These are phyloP conservation scores for Ceratobasidium theobromae DNA, from an alignment of 1,284 basidiomycete genomes.

Conservation along the genomic window DNA sequence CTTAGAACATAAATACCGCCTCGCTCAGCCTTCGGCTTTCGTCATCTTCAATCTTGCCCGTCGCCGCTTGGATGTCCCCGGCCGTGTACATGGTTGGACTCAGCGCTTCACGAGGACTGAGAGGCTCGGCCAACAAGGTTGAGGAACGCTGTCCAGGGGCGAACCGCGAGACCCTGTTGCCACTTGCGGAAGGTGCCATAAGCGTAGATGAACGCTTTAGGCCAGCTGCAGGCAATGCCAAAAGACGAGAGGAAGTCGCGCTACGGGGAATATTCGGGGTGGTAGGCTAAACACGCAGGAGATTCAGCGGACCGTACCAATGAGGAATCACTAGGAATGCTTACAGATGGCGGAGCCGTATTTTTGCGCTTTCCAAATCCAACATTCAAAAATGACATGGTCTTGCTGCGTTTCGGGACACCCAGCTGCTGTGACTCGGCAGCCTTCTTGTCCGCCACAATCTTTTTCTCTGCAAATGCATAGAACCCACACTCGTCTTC, in stretches of 20 bases:
- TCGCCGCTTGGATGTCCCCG: slow-evolving; percentile 56
- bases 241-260: slow-evolving; percentile 1
- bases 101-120: slow-evolving; percentile 42
- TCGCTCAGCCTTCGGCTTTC: slow-evolving; percentile 67
- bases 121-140: slow-evolving; percentile 1
- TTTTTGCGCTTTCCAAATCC: slow-evolving; percentile 28
- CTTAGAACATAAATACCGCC: slow-evolving; percentile 62
- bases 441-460: neutral
- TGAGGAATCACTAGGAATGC: neutral
- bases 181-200: neutral
- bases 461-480: slow-evolving; percentile 22
- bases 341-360: neutral
- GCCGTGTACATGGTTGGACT: slow-evolving; percentile 58
- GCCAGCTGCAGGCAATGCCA: neutral
- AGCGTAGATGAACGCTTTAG: slow-evolving; percentile 26
- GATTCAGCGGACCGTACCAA: neutral
- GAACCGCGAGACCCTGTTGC: slow-evolving; percentile 10
- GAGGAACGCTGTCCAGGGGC: slow-evolving; percentile 17
- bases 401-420: slow-evolving; percentile 27
- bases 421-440: slow-evolving; percentile 1
- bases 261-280: neutral
- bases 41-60: slow-evolving; percentile 59
- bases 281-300: neutral
- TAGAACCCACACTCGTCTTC: slow-evolving; percentile 25
- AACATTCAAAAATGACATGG: slow-evolving; percentile 23